phyloP scores from a whole-genome alignment of 768 basidiomycete species.

The Tulasnella sp. region DNA sequence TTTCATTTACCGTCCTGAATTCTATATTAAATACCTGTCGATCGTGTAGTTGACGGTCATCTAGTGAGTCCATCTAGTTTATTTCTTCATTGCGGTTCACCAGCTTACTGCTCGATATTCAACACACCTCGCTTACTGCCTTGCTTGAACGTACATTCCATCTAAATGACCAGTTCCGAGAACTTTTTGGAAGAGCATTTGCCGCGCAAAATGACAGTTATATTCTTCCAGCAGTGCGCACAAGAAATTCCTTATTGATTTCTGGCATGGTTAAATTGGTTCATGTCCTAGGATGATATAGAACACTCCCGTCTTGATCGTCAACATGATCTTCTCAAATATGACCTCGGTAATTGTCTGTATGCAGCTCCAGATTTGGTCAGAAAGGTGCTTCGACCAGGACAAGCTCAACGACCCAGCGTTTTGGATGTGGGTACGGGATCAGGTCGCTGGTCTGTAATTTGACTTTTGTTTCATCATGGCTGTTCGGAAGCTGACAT shows the following conservation, averaged over 20 bases:
- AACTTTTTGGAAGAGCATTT: neutral
- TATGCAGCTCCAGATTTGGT: constrained; percentile 1
- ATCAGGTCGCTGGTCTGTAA: constrained; percentile 12
- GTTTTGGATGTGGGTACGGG: constrained; percentile 10
- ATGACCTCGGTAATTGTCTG: constrained; percentile 6
- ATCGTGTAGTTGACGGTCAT: neutral
- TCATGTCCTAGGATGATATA: too few relatives aligned
- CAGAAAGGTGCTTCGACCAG: neutral
- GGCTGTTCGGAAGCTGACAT: too few relatives aligned
- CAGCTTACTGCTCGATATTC: too few relatives aligned
- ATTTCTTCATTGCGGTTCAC: too few relatives aligned
- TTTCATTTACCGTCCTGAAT: constrained; percentile 9
- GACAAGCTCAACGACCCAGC: neutral
- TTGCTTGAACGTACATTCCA: too few relatives aligned
- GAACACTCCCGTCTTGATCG: constrained; percentile 11
- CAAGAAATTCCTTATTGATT: too few relatives aligned
- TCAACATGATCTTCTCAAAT: constrained; percentile 3
- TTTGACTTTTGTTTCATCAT: too few relatives aligned
- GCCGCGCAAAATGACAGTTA: constrained; percentile 1
- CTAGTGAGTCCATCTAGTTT: too few relatives aligned
- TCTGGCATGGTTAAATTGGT: too few relatives aligned
- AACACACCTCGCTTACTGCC: too few relatives aligned
- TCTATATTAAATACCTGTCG: neutral
- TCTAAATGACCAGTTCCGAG: too few relatives aligned
- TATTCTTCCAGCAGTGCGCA: constrained; percentile 7